A percentile compares a stretch with the other conserved stretches of the same genome.
Conservation (phyloP, 208 protist species). For the Tritrichomonas foetus region DNA sequence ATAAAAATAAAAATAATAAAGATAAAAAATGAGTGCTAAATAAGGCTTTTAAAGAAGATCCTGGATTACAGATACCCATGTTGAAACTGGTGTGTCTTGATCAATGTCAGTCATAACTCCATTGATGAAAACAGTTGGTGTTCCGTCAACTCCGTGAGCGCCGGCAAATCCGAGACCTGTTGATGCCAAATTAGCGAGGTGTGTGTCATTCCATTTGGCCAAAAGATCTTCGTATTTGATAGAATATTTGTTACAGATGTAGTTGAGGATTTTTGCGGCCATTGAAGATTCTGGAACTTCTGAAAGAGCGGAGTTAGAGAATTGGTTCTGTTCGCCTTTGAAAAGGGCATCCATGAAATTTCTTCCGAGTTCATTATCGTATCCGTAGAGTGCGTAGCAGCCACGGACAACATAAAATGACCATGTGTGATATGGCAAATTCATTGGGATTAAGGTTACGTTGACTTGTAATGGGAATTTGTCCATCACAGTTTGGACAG, state of each 20-base stretch:
- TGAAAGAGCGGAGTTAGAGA: not conserved
- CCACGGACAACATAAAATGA: not conserved
- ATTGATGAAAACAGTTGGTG: not conserved
- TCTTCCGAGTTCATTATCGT: not conserved
- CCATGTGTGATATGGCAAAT: not conserved
- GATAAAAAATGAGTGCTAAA: no score
- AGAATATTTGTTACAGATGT: not conserved
- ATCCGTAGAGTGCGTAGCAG: not conserved
- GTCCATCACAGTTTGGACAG: not conserved
- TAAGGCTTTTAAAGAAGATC: no score
- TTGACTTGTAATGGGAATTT: not conserved
- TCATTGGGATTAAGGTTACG: not conserved
- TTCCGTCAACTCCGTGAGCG: not conserved
- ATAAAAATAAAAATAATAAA: no score
- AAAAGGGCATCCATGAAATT: not conserved
- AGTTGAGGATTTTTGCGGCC: not conserved
- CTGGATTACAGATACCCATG: no score
- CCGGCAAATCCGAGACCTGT: not conserved
- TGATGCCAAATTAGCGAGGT: not conserved
- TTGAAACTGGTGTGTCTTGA: not conserved
- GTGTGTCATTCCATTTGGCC: not conserved
- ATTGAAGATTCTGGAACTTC: not conserved
- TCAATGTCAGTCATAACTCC: not conserved
- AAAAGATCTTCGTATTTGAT: not conserved
- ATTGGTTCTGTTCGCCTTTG: not conserved